Conservation (phyloP, 441 rosid species). For the Brassica balearica region DNA sequence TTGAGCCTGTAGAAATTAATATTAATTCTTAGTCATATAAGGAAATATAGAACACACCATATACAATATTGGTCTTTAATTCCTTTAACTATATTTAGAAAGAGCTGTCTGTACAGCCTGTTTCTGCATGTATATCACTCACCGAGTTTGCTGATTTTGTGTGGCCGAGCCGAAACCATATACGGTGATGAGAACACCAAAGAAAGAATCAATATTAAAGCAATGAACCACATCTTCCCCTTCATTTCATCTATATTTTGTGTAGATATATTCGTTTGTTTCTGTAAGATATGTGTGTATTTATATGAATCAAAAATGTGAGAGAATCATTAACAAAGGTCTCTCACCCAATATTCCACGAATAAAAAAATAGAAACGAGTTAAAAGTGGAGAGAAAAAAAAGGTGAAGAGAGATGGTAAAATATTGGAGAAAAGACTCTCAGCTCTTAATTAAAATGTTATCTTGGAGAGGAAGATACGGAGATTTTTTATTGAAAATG, state of each 20-base stretch:
- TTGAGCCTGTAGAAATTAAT: neutral
- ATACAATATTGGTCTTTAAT: neutral
- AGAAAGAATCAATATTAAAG: neutral
- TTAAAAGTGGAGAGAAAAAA: neutral
- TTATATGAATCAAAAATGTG: slow-evolving; percentile 10
- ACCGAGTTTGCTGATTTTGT: slow-evolving; percentile 2
- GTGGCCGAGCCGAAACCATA: neutral
- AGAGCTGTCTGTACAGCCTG: neutral
- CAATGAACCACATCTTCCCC: neutral
- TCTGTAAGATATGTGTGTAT: neutral
- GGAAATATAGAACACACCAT: neutral
- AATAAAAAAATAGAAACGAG: neutral
- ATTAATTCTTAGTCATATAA: neutral
- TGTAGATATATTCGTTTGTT: neutral
- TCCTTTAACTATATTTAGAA: neutral
- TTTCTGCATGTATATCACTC: neutral
- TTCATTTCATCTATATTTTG: neutral
- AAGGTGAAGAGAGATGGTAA: neutral
- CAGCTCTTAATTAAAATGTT: neutral
- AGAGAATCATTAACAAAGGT: neutral
- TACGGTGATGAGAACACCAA: neutral
- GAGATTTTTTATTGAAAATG: neutral
- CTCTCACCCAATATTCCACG: neutral
- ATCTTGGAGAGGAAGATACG: neutral
- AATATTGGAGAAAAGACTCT: neutral